phyloP scores from a whole-genome alignment of 1,284 basidiomycete species.

The Abortiporus biennis region DNA sequence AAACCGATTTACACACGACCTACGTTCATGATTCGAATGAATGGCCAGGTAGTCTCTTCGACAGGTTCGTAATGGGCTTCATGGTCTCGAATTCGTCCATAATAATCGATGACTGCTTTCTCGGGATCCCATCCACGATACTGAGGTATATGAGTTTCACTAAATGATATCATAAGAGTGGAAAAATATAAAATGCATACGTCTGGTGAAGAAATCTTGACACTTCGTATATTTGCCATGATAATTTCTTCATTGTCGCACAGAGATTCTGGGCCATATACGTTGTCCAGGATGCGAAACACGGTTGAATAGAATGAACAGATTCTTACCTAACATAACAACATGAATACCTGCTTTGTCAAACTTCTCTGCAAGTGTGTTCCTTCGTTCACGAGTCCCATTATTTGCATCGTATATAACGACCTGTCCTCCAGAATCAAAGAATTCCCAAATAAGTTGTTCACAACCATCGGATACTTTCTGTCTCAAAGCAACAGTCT shows the following conservation, averaged over 20 bases:
- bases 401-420: conserved; percentile 99
- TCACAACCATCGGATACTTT: conserved; percentile 81
- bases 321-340: conserved; percentile 76
- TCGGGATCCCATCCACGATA: conserved; percentile 93
- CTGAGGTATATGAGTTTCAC: conserved; percentile 33
- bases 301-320: neutral
- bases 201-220: conserved; percentile 98
- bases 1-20: conserved; percentile 14
- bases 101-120: conserved; percentile 89
- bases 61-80: conserved; percentile 88
- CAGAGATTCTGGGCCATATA: conserved; percentile 57
- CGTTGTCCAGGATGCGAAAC: conserved; percentile 2
- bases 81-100: conserved; percentile 82
- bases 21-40: conserved; percentile 94
- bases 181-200: conserved; percentile 41
- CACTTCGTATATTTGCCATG: conserved; percentile 89
- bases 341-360: conserved; percentile 84
- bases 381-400: conserved; percentile 65
- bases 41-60: conserved; percentile 82
- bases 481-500: conserved; percentile 74
- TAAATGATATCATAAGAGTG: conserved; percentile 6
- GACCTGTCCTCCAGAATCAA: conserved; percentile 85
- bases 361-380: conserved; percentile 79
- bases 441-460: conserved; percentile 86
- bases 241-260: conserved; percentile 92